Conservation (phyloP, 1,284 basidiomycete species). For the Schizophyllum commune region DNA sequence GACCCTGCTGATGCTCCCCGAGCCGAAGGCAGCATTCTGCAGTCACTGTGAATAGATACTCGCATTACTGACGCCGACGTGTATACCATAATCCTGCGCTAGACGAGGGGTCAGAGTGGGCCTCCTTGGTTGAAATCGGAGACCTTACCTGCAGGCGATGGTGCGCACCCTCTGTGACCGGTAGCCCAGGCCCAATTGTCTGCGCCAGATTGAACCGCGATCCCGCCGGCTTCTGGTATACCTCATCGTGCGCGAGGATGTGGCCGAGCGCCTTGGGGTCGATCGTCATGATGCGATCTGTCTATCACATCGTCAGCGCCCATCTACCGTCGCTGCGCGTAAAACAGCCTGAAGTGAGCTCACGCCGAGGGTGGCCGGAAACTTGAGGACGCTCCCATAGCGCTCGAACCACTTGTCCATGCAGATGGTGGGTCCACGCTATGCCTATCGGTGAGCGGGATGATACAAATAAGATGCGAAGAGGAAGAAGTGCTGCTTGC, state of each 20-base stretch:
- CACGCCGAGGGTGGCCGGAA: neutral
- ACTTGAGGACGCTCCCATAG: neutral
- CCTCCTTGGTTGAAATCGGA: neutral
- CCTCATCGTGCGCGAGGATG: constrained; percentile 2
- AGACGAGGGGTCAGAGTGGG: neutral
- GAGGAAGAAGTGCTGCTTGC: neutral
- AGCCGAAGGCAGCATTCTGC: constrained; percentile 10
- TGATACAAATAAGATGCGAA: neutral
- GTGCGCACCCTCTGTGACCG: constrained; percentile 2
- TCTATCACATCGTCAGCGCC: neutral
- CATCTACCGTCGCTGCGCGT: neutral
- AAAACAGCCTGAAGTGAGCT: neutral
- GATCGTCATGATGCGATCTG: neutral
- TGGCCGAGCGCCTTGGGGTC: constrained; percentile 9
- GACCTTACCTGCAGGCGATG: constrained; percentile 5
- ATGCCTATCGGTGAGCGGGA: neutral
- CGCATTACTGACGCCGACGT: no score
- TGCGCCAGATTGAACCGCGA: neutral
- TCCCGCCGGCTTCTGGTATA: constrained; percentile 5
- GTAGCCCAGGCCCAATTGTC: constrained; percentile 5
- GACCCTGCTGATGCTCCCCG: constrained; percentile 1
- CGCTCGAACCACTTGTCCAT: neutral
- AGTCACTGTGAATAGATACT: neutral
- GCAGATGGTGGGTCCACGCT: neutral
- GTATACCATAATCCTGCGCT: constrained; percentile 8